Percentiles rank a stretch among this genome's conserved stretches.
Conservation (phyloP, 164 flowering plant genomes). For the Tetracentron sinense region DNA sequence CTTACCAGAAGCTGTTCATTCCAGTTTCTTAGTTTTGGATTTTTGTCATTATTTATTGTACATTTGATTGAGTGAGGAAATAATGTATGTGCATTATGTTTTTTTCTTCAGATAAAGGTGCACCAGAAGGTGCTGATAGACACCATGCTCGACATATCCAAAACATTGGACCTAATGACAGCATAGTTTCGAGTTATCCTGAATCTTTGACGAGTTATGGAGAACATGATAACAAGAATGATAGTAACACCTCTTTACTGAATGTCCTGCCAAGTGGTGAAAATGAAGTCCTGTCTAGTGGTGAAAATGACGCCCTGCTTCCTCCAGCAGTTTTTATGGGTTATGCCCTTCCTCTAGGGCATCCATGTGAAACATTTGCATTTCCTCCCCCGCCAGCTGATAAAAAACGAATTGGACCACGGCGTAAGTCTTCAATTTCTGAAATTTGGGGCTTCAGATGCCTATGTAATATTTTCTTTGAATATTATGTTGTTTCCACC, state of each 20-base stretch:
- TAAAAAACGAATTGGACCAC: slow-evolving; percentile 71
- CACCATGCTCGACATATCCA: slow-evolving; percentile 16
- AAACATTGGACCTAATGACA: slow-evolving; percentile 9
- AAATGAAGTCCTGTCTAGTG: slow-evolving; percentile 15
- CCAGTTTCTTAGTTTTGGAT: not conserved
- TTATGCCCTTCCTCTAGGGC: slow-evolving; percentile 18
- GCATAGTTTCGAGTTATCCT: slow-evolving; percentile 9
- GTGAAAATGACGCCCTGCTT: slow-evolving; percentile 16
- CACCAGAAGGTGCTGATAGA: slow-evolving; percentile 12
- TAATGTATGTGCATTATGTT: not conserved
- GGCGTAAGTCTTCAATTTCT: slow-evolving; percentile 58
- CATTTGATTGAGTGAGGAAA: not conserved
- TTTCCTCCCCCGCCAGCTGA: slow-evolving; percentile 80
- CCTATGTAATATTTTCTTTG: not conserved
- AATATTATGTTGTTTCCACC: not conserved
- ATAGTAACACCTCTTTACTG: slow-evolving; percentile 10
- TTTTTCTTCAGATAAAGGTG: slow-evolving; percentile 26
- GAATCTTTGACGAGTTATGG: slow-evolving; percentile 6
- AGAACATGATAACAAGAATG: slow-evolving; percentile 9
- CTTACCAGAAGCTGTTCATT: not conserved
- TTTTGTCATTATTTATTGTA: not conserved
- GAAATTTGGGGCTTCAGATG: slow-evolving; percentile 1
- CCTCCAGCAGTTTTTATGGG: slow-evolving; percentile 15
- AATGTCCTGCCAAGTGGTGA: slow-evolving; percentile 12
- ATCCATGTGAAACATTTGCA: slow-evolving; percentile 70